Percentiles rank a stretch among this genome's conserved stretches.
Conservation (phyloP, 495 filamentous ascomycete genomes). For the Thozetella sp. region DNA sequence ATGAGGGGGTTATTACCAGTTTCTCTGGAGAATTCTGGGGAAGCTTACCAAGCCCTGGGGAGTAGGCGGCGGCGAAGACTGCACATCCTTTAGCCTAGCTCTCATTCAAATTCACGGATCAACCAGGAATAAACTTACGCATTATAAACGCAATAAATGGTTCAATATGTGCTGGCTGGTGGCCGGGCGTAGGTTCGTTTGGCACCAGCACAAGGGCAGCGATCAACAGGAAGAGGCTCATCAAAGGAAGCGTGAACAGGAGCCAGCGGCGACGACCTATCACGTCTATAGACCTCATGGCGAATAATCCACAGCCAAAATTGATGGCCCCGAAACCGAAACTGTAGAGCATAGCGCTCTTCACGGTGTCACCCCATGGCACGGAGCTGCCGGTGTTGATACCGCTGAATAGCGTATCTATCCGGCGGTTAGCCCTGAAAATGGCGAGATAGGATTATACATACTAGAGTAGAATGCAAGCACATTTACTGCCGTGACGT, state of each 20-base stretch:
- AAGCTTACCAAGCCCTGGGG: slow-evolving; percentile 26
- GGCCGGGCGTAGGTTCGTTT: neutral
- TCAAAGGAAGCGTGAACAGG: slow-evolving; percentile 70
- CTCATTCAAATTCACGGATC: neutral
- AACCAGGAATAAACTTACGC: slow-evolving; percentile 9
- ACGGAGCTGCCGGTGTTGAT: neutral
- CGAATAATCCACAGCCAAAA: slow-evolving; percentile 71
- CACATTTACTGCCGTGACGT: slow-evolving; percentile 25
- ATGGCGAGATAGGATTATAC: slow-evolving; percentile 18
- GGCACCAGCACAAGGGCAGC: slow-evolving; percentile 10
- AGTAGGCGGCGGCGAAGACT: slow-evolving; percentile 31
- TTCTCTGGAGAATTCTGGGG: slow-evolving; percentile 5
- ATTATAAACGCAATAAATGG: slow-evolving; percentile 23
- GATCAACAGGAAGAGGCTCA: slow-evolving; percentile 55
- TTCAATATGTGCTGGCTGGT: slow-evolving; percentile 2
- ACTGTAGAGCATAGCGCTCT: slow-evolving; percentile 46
- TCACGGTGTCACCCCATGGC: slow-evolving; percentile 46
- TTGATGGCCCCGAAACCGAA: slow-evolving; percentile 51
- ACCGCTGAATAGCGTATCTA: slow-evolving; percentile 8
- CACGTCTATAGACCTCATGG: slow-evolving; percentile 74
- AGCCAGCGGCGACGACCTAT: slow-evolving; percentile 75
- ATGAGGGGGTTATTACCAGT: no score
- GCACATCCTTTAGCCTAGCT: slow-evolving; percentile 5
- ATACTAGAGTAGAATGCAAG: slow-evolving; percentile 28
- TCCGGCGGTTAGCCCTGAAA: neutral